These are phyloP conservation scores for Abrus precatorius DNA, from an alignment of 306 rosid species.

Conservation along the genomic window DNA sequence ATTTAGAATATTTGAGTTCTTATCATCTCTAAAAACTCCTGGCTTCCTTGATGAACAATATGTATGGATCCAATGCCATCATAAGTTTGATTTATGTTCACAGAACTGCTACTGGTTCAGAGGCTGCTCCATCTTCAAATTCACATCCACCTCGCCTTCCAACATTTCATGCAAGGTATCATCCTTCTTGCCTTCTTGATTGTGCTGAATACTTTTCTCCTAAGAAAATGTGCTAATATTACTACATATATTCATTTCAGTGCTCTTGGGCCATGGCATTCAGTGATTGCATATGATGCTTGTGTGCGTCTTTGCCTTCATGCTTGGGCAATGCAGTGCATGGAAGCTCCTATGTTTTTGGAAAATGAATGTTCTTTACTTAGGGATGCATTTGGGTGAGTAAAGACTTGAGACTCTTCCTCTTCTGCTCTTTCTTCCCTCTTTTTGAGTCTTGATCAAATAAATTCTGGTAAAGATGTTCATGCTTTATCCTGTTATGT, in stretches of 20 bases:
- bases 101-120: constrained; percentile 73
- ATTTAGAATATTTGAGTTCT: not conserved
- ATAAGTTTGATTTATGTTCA: constrained; percentile 40
- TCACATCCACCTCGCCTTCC: constrained; percentile 79
- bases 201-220: constrained; percentile 36
- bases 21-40: constrained; percentile 16
- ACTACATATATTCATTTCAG: constrained; percentile 60
- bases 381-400: constrained; percentile 92
- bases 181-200: constrained; percentile 21
- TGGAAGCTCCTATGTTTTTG: constrained; percentile 98
- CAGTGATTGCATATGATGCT: constrained; percentile 92
- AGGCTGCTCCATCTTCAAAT: constrained; percentile 69
- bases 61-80: not conserved
- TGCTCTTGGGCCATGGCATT: constrained; percentile 96
- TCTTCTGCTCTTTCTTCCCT: constrained; percentile 24
- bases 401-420: constrained; percentile 47
- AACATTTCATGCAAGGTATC: constrained; percentile 93
- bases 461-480: not conserved
- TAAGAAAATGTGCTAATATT: constrained; percentile 42
- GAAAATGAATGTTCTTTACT: constrained; percentile 92
- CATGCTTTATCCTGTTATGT: not conserved
- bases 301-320: constrained; percentile 98
- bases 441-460: constrained; percentile 20
- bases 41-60: constrained; percentile 23
- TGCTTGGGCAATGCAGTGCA: constrained; percentile 99